phyloP scores from a whole-genome alignment of 345 rosid genomes.

The Pistacia vera region DNA sequence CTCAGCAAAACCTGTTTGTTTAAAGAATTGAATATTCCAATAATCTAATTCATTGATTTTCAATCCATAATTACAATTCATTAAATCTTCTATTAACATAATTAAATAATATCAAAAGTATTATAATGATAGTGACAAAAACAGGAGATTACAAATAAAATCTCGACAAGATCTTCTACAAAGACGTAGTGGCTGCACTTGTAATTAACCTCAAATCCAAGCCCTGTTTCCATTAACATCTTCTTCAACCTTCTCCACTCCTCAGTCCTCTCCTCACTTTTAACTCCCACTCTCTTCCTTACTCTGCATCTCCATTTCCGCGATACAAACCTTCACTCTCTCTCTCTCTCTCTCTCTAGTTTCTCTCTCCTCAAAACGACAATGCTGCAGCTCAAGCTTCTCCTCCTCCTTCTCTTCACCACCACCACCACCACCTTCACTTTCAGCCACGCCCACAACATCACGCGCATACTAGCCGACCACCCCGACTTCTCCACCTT shows the following conservation, averaged over 20 bases:
- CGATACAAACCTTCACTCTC: background rate
- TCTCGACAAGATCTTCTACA: too few relatives aligned
- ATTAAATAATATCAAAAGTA: too few relatives aligned
- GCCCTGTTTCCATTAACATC: background rate
- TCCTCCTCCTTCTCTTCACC: conserved; percentile 28
- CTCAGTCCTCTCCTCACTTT: background rate
- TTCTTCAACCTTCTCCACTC: background rate
- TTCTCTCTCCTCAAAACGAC: conserved; percentile 12
- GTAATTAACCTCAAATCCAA: conserved; percentile 23
- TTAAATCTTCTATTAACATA: too few relatives aligned
- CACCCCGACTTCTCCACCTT: conserved; percentile 86
- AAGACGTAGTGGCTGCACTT: conserved; percentile 10
- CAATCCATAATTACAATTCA: too few relatives aligned
- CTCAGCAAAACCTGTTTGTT: too few relatives aligned
- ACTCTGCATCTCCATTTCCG: background rate
- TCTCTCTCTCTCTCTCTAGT: background rate
- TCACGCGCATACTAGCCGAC: conserved; percentile 65
- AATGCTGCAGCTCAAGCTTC: conserved; percentile 30
- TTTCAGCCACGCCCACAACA: conserved; percentile 59
- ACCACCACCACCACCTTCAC: conserved; percentile 9
- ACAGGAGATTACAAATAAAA: too few relatives aligned
- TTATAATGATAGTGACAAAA: too few relatives aligned
- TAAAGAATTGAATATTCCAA: too few relatives aligned
- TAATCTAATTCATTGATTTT: too few relatives aligned
- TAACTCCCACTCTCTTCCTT: background rate